Conservation (phyloP, 768 basidiomycete genomes). For the Suillus paluster region DNA sequence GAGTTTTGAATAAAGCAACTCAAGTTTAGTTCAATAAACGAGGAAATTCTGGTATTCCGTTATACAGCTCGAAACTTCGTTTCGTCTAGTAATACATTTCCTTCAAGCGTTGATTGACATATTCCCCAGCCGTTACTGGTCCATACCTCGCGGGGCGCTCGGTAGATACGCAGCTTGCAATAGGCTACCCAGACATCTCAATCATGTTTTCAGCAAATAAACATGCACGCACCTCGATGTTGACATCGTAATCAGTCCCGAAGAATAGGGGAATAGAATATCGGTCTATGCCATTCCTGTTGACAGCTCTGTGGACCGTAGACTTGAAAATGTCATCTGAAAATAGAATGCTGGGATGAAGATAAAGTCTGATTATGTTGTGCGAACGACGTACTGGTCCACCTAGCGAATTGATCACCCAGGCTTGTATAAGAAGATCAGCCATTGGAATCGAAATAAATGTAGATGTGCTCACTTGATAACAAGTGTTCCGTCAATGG, state of each 20-base stretch:
- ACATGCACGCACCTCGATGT: slow-evolving; percentile 60
- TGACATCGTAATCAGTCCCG: slow-evolving; percentile 85
- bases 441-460: slow-evolving; percentile 31
- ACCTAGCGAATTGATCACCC: slow-evolving; percentile 86
- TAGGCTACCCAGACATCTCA: slow-evolving; percentile 30
- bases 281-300: slow-evolving; percentile 67
- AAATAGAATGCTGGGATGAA: neutral
- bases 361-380: slow-evolving; percentile 13
- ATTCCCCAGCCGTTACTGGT: slow-evolving; percentile 79
- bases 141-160: slow-evolving; percentile 66
- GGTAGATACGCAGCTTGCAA: slow-evolving; percentile 49
- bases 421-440: slow-evolving; percentile 46
- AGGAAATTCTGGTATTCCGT: too few relatives aligned
- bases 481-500: slow-evolving; percentile 77
- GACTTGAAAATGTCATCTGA: slow-evolving; percentile 90
- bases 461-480: slow-evolving; percentile 59
- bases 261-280: slow-evolving; percentile 93
- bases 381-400: slow-evolving; percentile 73
- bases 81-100: slow-evolving; percentile 37
- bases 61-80: neutral
- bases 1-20: too few relatives aligned
- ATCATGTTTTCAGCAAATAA: too few relatives aligned
- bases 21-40: too few relatives aligned
- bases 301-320: slow-evolving; percentile 86
- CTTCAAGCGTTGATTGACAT: slow-evolving; percentile 74